A percentile compares a stretch with the other conserved stretches of the same genome.
phyloP scores from a whole-genome alignment of 306 rosid species.

The Vachellia collinsii region DNA sequence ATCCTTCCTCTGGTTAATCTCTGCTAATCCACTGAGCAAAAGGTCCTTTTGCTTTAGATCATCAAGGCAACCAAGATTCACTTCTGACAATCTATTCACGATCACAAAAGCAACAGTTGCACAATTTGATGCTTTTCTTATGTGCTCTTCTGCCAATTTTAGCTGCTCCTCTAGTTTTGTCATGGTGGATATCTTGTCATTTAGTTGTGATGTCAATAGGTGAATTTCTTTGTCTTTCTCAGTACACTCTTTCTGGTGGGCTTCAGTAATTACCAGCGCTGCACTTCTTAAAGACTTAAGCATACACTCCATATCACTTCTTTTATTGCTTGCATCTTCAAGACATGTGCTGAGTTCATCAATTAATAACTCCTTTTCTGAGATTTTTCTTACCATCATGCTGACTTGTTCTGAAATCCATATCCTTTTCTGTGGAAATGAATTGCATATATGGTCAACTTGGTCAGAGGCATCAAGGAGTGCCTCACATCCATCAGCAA shows the following conservation, averaged over 20 bases:
- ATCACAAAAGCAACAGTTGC: constrained; percentile 75
- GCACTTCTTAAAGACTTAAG: constrained; percentile 91
- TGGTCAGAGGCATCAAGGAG: constrained; percentile 73
- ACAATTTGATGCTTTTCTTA: constrained; percentile 63
- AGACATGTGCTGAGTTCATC: constrained; percentile 78
- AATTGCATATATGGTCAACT: constrained; percentile 63
- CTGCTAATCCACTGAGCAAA: constrained; percentile 57
- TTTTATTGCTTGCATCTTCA: constrained; percentile 88
- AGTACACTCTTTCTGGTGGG: constrained; percentile 72
- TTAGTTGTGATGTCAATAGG: constrained; percentile 56
- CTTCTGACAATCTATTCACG: constrained; percentile 77
- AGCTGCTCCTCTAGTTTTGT: constrained; percentile 56
- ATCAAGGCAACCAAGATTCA: constrained; percentile 51
- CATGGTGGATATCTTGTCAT: constrained; percentile 46
- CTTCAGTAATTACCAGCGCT: constrained; percentile 74
- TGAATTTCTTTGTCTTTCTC: constrained; percentile 68
- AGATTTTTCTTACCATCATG: constrained; percentile 58
- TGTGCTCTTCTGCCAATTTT: constrained; percentile 56
- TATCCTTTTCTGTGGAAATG: constrained; percentile 85
- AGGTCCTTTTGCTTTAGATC: constrained; percentile 53
- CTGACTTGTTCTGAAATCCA: constrained; percentile 92
- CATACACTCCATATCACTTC: constrained; percentile 83
- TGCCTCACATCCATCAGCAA: constrained; percentile 66
- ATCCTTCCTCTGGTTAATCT: constrained; percentile 56
- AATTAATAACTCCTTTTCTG: constrained; percentile 80